Conservation (phyloP, 1,284 basidiomycete species). For the Coriolopsis trogii region DNA sequence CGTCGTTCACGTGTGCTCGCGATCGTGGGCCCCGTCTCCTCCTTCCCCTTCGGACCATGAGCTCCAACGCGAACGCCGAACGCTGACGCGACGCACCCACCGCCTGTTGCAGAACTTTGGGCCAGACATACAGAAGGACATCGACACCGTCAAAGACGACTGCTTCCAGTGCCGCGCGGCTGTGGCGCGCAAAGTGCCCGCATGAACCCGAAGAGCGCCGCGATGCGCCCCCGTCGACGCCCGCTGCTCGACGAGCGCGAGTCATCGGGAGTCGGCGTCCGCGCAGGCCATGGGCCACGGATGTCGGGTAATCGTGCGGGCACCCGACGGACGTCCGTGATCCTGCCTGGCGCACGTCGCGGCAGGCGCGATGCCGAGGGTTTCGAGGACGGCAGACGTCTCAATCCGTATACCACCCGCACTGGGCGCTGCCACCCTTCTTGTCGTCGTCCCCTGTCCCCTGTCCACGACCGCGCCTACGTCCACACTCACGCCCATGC, state of each 20-base stretch:
- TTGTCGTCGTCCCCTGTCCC: neutral
- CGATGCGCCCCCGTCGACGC: too few relatives aligned
- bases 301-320: too few relatives aligned
- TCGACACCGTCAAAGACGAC: constrained; percentile 42
- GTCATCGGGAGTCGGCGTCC: too few relatives aligned
- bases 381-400: too few relatives aligned
- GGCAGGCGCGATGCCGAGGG: too few relatives aligned
- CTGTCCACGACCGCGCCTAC: neutral
- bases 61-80: too few relatives aligned
- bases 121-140: constrained; percentile 41
- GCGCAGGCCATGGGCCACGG: neutral
- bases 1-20: too few relatives aligned
- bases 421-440: neutral
- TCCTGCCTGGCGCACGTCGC: too few relatives aligned
- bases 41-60: too few relatives aligned
- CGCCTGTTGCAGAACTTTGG: constrained; percentile 41
- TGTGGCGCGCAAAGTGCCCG: constrained; percentile 34
- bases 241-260: too few relatives aligned
- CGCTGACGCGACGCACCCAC: neutral
- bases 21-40: too few relatives aligned
- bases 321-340: too few relatives aligned
- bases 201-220: constrained; percentile 28
- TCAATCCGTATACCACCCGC: neutral
- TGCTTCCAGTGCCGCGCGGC: constrained; percentile 43
- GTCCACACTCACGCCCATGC: neutral